Evolutionary conservation across 2,329 filamentous ascomycete species (phyloP), one percentile per base, ranked within the genome.

Genomic region (Berkeleyomyces rouxiae): DNA sequence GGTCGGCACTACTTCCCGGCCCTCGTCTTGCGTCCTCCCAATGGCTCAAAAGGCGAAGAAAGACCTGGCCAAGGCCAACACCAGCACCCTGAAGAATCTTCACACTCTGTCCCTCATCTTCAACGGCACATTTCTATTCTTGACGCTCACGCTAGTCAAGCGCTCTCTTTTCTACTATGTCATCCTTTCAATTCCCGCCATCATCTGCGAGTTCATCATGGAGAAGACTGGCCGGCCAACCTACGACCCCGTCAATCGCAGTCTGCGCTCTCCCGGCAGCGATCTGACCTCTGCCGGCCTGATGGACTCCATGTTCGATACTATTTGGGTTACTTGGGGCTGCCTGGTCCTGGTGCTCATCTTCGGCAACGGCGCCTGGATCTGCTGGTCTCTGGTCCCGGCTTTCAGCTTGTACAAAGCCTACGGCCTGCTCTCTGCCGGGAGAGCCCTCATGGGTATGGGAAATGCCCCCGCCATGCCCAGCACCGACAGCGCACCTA

Each of bases 251-350:
- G 75, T 76, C 36, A 84, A 82, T 58, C 80, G 78, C 11, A 79
- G 85, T n/a, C 78, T 97, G 66, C 84, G 82, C 71, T 83, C 80
- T 40, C 78, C 88, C 0, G 92, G 93, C 51, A 91, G 97, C 72
- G 93, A 99, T 72, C 82, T 99, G 60, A 84, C 87, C 61, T 88
- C 90, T 7, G 81, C 86, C 42, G 93, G 93, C 3, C 76, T 99
- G 77, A 97, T 92, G 9, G 93, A 96, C 75, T 97, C 95, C 78
- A 89, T 97, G 87, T 99, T 95, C 81, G 93, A 99, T 75, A 82
- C 96, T 59, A 78, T 96, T 61, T 97, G 96, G 82, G 90, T 95
- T 76, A 96, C 90, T 0, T 96, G 91, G 85, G 84, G 82, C 9
- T 87, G 85, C 61, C 77, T 89, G 47, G 74, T 85, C 7, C 73